These are phyloP conservation scores for Aureobasidium mangrovei DNA, from an alignment of 2,329 filamentous ascomycete genomes.

Conservation along the genomic window DNA sequence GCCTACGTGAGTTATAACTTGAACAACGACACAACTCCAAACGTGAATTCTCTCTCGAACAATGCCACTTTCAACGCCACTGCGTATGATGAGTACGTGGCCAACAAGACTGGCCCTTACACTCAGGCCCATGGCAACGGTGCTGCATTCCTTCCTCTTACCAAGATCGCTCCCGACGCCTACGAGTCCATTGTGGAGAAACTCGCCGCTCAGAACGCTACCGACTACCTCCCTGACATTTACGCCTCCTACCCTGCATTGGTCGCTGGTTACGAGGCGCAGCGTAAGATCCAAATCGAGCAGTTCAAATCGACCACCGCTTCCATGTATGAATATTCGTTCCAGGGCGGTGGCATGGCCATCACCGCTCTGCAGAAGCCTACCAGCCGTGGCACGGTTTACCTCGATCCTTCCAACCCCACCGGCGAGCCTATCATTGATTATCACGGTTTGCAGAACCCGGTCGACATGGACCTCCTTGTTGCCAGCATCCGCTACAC, in stretches of 20 bases:
- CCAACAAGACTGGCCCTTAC: conserved; percentile 23
- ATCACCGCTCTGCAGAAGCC: conserved; percentile 27
- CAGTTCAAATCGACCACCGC: conserved; percentile 30
- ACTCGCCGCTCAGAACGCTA: conserved; percentile 16
- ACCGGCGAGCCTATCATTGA: conserved; percentile 30
- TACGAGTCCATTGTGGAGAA: conserved; percentile 12
- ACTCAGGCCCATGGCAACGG: conserved; percentile 29
- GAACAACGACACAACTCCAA: conserved; percentile 19
- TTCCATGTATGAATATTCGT: conserved; percentile 41
- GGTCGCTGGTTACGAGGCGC: conserved; percentile 37
- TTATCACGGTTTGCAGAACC: conserved; percentile 33
- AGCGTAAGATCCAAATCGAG: conserved; percentile 42
- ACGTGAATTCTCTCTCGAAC: conserved; percentile 25
- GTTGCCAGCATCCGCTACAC: conserved; percentile 29
- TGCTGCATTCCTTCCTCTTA: conserved; percentile 20
- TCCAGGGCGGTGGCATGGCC: conserved; percentile 24
- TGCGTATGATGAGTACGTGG: conserved; percentile 22
- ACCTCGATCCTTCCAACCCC: conserved; percentile 25
- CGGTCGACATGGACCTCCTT: conserved; percentile 29
- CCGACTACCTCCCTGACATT: conserved; percentile 17
- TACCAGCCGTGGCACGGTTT: conserved; percentile 28
- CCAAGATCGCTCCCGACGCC: conserved; percentile 14
- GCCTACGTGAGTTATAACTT: conserved; percentile 14
- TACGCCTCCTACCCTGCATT: conserved; percentile 33
- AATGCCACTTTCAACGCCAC: conserved; percentile 19